Base-by-base conservation (phyloP, 805 yeast genomes). In the Starmerella potacharoeniae region DNA sequence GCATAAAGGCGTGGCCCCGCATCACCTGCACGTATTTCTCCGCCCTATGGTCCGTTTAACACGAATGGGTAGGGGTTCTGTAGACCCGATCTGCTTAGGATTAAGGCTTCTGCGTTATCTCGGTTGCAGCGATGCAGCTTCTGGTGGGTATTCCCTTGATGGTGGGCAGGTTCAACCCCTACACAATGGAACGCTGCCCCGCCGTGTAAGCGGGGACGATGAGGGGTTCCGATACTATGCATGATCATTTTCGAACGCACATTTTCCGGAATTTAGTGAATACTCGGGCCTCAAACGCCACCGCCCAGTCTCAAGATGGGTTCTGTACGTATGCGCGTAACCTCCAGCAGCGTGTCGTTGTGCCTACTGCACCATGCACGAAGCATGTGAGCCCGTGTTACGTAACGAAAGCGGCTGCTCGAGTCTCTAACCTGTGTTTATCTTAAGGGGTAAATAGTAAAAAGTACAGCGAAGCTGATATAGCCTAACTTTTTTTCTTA, bases 41-140 rank as follows among this genome's bases (percentile, higher is more conserved):
- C 48, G 48, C 45, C 45, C 33, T 6, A 28, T 2, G 43, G 10
- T 31, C 36, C 48, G 48, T 44, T 44, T 30, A 44, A 44, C 48
- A 44, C 48, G 48, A 44, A n/a, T n/a, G 48, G 48, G 36, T 29
- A 44, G 10, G 48, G 48, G 48, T 44, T 30, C 11, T 44, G 35
- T 33, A 28, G 5, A 9, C 33, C 13, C 6, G 22, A 17, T 44
- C 48, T 43, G 35, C 48, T 31, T 44, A 6, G 28, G n/a, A 44
- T 5, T 17, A n/a, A 8, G 28, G 48, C 13, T 14, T 16, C 13
- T 44, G 48, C 48, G 36, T 44, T 44, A 44, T 44, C 48, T 44
- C 17, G 48, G 33, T 13, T 44, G 36, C 45, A 40, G 43, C n/a
- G 43, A 42, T 14, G 45, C 33, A 13, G 33, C 45, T 42, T n/a